Evolutionary conservation across 306 rosid species (phyloP).

Genomic region (Rubus idaeus): DNA sequence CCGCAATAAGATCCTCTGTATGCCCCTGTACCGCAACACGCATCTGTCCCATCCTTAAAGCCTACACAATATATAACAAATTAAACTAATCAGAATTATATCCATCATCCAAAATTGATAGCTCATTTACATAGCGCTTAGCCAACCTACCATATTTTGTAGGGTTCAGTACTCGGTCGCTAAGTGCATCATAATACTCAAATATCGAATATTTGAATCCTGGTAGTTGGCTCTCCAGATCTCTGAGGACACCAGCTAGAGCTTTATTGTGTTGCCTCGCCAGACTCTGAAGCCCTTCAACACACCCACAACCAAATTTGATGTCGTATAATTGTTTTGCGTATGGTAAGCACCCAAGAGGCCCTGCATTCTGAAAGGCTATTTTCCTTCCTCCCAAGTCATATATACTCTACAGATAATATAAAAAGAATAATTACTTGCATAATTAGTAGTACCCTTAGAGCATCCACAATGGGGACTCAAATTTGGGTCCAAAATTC

Average conservation of each 20-base stretch:
- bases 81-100: no score
- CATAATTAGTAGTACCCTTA: no score
- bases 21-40: constrained; percentile 43
- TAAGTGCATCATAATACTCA: background rate
- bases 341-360: constrained; percentile 29
- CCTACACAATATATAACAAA: constrained; percentile 11
- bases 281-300: constrained; percentile 18
- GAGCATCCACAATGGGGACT: no score
- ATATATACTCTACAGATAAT: background rate
- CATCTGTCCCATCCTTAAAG: constrained; percentile 27
- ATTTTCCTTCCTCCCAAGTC: background rate
- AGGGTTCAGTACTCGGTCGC: constrained; percentile 31
- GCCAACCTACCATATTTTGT: constrained; percentile 45
- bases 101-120: no score
- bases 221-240: constrained; percentile 30
- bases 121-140: no score
- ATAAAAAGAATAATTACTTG: background rate
- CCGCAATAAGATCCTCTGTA: constrained; percentile 29
- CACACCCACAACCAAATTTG: constrained; percentile 18
- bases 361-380: constrained; percentile 9
- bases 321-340: background rate
- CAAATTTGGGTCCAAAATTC: no score
- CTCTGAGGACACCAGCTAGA: constrained; percentile 28
- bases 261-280: constrained; percentile 32
- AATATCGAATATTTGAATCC: constrained; percentile 47